These are phyloP conservation scores for Colletotrichum cereale DNA, from an alignment of 2,329 filamentous ascomycete species.

Conservation along the genomic window DNA sequence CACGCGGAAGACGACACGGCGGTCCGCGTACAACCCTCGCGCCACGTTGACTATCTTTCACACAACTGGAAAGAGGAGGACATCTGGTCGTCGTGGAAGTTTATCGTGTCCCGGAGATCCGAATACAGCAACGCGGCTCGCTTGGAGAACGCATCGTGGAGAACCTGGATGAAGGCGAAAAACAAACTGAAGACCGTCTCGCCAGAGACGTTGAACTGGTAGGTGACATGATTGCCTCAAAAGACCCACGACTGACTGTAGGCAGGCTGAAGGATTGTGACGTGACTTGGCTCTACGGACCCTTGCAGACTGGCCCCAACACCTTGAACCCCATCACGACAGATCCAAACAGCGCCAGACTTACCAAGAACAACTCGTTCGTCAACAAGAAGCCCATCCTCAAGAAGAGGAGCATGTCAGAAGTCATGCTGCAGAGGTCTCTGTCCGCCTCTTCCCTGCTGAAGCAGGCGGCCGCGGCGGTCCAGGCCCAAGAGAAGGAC, in stretches of 20 bases:
- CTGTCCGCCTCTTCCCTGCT: conserved; percentile 89
- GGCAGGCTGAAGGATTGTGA: conserved; percentile 94
- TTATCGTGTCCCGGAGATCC: conserved; percentile 83
- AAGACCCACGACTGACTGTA: conserved; percentile 29
- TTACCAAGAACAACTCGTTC: conserved; percentile 73
- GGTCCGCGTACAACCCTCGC: conserved; percentile 79
- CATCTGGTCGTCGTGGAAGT: conserved; percentile 97
- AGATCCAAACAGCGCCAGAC: conserved; percentile 53
- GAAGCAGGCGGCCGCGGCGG: conserved; percentile 87
- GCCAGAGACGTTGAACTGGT: conserved; percentile 95
- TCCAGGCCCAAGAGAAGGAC: conserved; percentile 82
- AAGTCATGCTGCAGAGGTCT: conserved; percentile 92
- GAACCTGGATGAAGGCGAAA: conserved; percentile 95
- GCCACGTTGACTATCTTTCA: conserved; percentile 95
- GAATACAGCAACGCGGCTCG: conserved; percentile 85
- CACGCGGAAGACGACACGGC: conserved; percentile 85
- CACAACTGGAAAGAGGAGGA: conserved; percentile 96
- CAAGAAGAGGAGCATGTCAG: conserved; percentile 96
- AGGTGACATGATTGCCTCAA: conserved; percentile 49
- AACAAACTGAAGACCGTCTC: conserved; percentile 88
- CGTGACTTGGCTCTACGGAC: conserved; percentile 97
- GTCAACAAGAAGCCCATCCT: conserved; percentile 88
- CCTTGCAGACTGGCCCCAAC: conserved; percentile 79
- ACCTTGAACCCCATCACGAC: conserved; percentile 63
- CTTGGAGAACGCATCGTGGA: conserved; percentile 96